These are phyloP conservation scores for Mucor racemosus DNA, from an alignment of 371 early-diverging fungal species.

Conservation along the genomic window DNA sequence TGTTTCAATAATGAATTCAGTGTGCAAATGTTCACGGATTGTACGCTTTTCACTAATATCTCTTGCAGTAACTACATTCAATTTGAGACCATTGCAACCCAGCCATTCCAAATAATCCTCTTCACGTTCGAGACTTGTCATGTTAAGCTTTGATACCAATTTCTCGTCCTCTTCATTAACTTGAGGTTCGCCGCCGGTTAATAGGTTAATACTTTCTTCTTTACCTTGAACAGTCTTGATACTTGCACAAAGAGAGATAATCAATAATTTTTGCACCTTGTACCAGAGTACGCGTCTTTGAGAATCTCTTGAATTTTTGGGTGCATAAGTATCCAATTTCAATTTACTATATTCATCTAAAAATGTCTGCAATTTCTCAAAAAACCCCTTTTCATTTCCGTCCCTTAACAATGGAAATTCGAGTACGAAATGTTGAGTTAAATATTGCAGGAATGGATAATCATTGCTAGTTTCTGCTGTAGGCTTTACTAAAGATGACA, in stretches of 20 bases:
- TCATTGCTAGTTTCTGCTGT: background rate
- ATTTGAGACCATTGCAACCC: slow-evolving; percentile 30
- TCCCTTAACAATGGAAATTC: slow-evolving; percentile 49
- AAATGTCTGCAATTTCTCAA: slow-evolving; percentile 40
- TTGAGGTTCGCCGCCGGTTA: background rate
- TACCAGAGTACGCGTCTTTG: slow-evolving; percentile 42
- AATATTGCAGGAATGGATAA: slow-evolving; percentile 41
- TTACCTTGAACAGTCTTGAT: slow-evolving; percentile 49
- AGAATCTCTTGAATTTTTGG: slow-evolving; percentile 31
- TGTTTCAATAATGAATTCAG: slow-evolving; percentile 46
- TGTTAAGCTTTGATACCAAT: slow-evolving; percentile 13
- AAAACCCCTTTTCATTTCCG: slow-evolving; percentile 36
- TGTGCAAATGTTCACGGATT: slow-evolving; percentile 33
- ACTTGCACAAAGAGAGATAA: slow-evolving; percentile 40
- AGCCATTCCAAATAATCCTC: slow-evolving; percentile 33
- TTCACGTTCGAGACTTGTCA: slow-evolving; percentile 26
- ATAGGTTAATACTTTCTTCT: slow-evolving; percentile 42
- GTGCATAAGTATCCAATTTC: slow-evolving; percentile 36
- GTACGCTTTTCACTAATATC: slow-evolving; percentile 32
- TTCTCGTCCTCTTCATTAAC: slow-evolving; percentile 15
- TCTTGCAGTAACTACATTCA: slow-evolving; percentile 30
- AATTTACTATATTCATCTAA: slow-evolving; percentile 41
- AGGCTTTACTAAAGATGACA: slow-evolving; percentile 5
- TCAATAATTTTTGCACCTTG: slow-evolving; percentile 42
- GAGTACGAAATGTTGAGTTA: slow-evolving; percentile 37